Base-by-base conservation (phyloP, 73 alveolate species). In the Durusdinium trenchii region DNA sequence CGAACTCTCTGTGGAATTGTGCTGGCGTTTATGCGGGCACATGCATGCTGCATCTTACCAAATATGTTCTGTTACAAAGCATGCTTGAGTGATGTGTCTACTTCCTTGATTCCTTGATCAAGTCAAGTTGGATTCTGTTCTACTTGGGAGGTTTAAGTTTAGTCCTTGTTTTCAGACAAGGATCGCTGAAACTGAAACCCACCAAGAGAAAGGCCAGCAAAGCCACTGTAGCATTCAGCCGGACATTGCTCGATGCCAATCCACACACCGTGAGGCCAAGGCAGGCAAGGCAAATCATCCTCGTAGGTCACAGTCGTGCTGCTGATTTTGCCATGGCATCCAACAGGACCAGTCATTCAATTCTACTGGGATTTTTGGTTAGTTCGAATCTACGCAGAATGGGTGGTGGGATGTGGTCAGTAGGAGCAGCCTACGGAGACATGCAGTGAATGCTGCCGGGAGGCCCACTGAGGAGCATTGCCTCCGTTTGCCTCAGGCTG, bases 201-300 rank as follows among this genome's bases (percentile, higher is more conserved):
- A 91, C 98, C 30, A 91, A 38, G 57, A 91, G 61, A 28, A 91
- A 91, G 14, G 89, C 98, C 35, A 54, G 76, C 28, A 89, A 26
- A 51, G 98, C 98, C 47, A 89, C 98, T 20, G 85, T 67, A 32
- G 98, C 98, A 50, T 91, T 91, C 45, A 43, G 61, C 6, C 57
- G 89, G 47, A 78, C 50, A 76, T 43, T 91, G 51, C 57, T 12
- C 18, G 98, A 69, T 2, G 71, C 42, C 98, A 91, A 78, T 12
- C 98, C 98, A 47, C 90, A 69, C 12, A 57, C 82, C 1, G 98
- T 91, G 40, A 91, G 85, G 35, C 98, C 98, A 6, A 91, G 1
- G 46, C 86, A 69, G 35, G 35, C 78, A 30, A 69, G 20, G 78
- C 98, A 91, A 30, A 91, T 91, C 48, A 91, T 43, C 98, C 98